Conservation (phyloP, 179 eudicot species). For the Amaranthus tricolor region DNA sequence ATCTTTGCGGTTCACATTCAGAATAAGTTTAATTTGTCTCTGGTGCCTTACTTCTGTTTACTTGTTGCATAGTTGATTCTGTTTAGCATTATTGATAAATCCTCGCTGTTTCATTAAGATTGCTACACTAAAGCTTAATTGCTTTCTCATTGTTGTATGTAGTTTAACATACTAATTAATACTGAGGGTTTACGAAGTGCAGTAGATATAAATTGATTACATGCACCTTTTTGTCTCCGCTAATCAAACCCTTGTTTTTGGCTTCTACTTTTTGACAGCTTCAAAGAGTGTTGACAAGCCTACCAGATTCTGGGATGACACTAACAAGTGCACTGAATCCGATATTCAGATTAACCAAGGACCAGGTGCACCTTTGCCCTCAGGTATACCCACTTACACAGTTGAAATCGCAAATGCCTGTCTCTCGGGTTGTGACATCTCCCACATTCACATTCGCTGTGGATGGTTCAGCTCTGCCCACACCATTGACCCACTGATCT, state of each 20-base stretch:
- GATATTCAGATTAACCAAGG: slow-evolving; percentile 21
- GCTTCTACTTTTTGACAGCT: slow-evolving; percentile 2
- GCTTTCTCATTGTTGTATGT: too few relatives aligned
- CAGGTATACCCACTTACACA: slow-evolving; percentile 36
- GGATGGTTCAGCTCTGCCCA: slow-evolving; percentile 41
- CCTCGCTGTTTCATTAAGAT: background rate
- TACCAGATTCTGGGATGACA: slow-evolving; percentile 28
- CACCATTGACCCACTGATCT: slow-evolving; percentile 24
- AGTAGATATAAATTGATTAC: too few relatives aligned
- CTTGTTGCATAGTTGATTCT: background rate
- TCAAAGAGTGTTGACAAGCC: slow-evolving; percentile 20
- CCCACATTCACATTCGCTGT: slow-evolving; percentile 30
- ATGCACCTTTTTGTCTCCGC: background rate
- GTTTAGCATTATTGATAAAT: background rate
- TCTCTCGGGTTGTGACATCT: slow-evolving; percentile 29
- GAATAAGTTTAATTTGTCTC: background rate
- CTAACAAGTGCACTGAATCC: slow-evolving; percentile 23
- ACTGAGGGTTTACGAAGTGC: too few relatives aligned
- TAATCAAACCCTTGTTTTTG: background rate
- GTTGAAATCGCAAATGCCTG: slow-evolving; percentile 28
- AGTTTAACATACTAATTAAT: too few relatives aligned
- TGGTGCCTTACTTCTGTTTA: background rate
- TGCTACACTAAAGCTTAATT: too few relatives aligned
- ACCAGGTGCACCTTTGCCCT: slow-evolving; percentile 33
- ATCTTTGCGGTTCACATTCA: background rate